Conservation (phyloP, 768 basidiomycete genomes). For the Mrakia blollopis region DNA sequence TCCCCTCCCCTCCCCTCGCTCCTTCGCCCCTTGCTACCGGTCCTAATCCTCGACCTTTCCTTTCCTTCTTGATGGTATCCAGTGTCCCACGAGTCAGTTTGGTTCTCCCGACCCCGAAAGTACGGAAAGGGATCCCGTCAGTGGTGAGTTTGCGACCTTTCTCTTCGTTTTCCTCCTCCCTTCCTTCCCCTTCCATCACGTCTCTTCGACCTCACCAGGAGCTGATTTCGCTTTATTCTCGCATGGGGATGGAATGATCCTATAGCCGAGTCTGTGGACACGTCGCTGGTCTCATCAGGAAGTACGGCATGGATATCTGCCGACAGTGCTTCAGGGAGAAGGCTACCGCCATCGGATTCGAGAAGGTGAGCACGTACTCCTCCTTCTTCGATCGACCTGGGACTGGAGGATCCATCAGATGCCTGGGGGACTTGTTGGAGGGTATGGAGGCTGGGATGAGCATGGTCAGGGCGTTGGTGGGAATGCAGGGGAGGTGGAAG, state of each 20-base stretch:
- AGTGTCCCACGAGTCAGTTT: conserved; percentile 40
- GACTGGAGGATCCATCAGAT: no score
- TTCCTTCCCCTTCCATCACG: neutral
- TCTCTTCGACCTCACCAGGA: neutral
- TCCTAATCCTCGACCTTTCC: neutral
- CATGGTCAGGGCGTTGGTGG: neutral
- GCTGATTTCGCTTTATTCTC: neutral
- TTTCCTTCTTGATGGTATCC: neutral
- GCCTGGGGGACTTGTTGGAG: neutral
- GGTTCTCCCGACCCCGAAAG: conserved; percentile 40
- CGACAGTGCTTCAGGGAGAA: conserved; percentile 43
- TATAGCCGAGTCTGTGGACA: conserved; percentile 40
- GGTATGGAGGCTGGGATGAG: neutral
- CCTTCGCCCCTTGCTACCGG: neutral
- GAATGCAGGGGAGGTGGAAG: neutral
- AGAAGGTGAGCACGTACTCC: conserved; percentile 33
- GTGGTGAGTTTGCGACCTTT: conserved; percentile 32
- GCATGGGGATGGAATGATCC: neutral
- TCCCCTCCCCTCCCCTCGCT: conserved; percentile 2
- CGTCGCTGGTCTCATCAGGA: conserved; percentile 41
- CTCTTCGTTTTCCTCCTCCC: neutral
- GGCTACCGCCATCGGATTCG: conserved; percentile 39
- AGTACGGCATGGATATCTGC: conserved; percentile 42
- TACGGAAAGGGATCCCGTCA: conserved; percentile 40
- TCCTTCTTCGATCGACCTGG: no score